Evolutionary conservation across 192 early-diverging fungal genomes (phyloP).

Genomic region (Coemansia sp.): DNA sequence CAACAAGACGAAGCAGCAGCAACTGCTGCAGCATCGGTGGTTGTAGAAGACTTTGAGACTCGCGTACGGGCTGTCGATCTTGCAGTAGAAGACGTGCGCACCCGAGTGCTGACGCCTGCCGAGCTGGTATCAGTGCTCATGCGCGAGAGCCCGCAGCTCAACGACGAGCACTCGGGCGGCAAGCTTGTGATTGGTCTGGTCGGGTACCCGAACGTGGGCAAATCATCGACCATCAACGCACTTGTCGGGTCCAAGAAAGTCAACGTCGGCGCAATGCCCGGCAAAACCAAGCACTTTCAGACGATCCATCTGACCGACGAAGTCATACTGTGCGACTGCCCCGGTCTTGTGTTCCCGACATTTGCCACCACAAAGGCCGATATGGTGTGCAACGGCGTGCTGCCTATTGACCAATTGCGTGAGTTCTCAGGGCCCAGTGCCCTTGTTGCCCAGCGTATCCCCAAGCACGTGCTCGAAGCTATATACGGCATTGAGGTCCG

Average conservation of each 20-base stretch:
- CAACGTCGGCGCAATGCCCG: slow-evolving; percentile 94
- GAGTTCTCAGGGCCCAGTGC: slow-evolving; percentile 88
- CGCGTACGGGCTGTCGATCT: slow-evolving; percentile 40
- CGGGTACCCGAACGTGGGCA: slow-evolving; percentile 99
- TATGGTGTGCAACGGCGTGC: slow-evolving; percentile 97
- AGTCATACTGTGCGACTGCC: slow-evolving; percentile 96
- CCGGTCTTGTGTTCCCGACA: slow-evolving; percentile 97
- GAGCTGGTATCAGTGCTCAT: slow-evolving; percentile 70
- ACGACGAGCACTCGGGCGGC: slow-evolving; percentile 40
- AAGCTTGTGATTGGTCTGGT: slow-evolving; percentile 92
- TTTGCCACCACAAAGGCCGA: slow-evolving; percentile 98
- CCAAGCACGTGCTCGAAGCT: slow-evolving; percentile 81
- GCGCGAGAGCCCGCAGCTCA: slow-evolving; percentile 56
- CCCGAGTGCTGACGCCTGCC: slow-evolving; percentile 63
- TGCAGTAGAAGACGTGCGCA: slow-evolving; percentile 46
- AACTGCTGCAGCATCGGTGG: slow-evolving; percentile 13
- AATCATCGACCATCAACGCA: slow-evolving; percentile 98
- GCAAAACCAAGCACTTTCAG: slow-evolving; percentile 99
- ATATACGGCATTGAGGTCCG: slow-evolving; percentile 92
- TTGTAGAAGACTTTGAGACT: slow-evolving; percentile 36
- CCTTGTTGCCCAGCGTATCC: slow-evolving; percentile 80
- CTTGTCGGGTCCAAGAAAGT: slow-evolving; percentile 92
- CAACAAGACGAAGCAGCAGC: slow-evolving; percentile 21
- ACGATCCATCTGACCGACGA: slow-evolving; percentile 87
- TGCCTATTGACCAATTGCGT: slow-evolving; percentile 97